Percentiles rank a stretch among this genome's conserved stretches.
These are phyloP conservation scores for Turnera subulata DNA, from an alignment of 345 rosid genomes.

Conservation along the genomic window DNA sequence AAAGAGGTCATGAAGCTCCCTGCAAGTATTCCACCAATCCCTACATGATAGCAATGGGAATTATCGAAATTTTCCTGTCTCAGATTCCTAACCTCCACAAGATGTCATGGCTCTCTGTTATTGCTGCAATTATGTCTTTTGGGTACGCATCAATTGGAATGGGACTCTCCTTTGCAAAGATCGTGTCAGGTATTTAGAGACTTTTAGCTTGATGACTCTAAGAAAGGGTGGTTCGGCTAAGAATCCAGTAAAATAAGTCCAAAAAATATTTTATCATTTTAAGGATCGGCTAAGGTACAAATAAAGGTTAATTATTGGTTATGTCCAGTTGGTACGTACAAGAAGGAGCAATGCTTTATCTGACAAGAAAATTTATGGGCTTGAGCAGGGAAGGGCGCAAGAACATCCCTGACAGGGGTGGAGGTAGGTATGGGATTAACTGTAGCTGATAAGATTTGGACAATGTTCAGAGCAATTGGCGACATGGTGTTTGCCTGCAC, in stretches of 20 bases:
- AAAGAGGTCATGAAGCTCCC: not conserved
- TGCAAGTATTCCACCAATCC: constrained; percentile 4
- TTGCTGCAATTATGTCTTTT: constrained; percentile 15
- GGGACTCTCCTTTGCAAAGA: constrained; percentile 11
- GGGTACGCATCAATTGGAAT: constrained; percentile 12
- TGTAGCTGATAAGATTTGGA: constrained; percentile 8
- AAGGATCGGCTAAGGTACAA: no score
- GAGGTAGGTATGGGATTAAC: constrained; percentile 11
- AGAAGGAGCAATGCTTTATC: no score
- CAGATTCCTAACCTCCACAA: constrained; percentile 15
- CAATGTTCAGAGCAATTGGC: constrained; percentile 15
- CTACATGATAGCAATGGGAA: constrained; percentile 6
- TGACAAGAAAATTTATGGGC: no score
- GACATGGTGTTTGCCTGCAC: constrained; percentile 17
- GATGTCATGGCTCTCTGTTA: constrained; percentile 14
- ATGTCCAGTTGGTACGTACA: no score
- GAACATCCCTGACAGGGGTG: constrained; percentile 8
- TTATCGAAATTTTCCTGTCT: constrained; percentile 9
- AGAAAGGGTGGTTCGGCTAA: no score
- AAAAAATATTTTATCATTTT: no score
- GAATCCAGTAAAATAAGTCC: no score
- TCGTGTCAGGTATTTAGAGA: constrained; percentile 9
- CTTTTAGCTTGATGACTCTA: not conserved
- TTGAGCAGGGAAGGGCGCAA: constrained; percentile 16
- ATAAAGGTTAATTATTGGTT: no score